Conservation (phyloP, 768 basidiomycete genomes). For the Termitomyces sp. region DNA sequence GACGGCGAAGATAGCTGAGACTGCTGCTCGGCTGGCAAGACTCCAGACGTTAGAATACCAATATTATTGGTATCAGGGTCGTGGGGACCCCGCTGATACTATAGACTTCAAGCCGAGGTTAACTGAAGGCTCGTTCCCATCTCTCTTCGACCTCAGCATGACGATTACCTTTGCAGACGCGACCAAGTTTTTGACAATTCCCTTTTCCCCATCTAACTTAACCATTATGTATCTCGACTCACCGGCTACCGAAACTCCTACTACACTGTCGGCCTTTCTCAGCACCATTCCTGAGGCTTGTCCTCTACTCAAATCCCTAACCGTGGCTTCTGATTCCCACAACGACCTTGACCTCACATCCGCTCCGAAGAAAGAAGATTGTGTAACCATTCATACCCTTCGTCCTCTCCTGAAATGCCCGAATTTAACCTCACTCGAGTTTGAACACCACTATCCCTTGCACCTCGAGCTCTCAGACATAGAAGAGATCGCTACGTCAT, state of each 20-base stretch:
- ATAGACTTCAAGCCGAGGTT: constrained; percentile 42
- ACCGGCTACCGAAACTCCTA: constrained; percentile 40
- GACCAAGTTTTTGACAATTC: constrained; percentile 40
- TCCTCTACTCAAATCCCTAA: constrained; percentile 43
- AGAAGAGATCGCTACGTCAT: constrained; percentile 41
- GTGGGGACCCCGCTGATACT: constrained; percentile 44
- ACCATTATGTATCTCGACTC: constrained; percentile 54
- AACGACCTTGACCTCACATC: constrained; percentile 8
- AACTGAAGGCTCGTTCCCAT: constrained; percentile 49
- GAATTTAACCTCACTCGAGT: constrained; percentile 32
- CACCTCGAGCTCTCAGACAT: constrained; percentile 41
- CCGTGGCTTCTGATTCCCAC: constrained; percentile 35
- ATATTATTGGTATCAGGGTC: constrained; percentile 46
- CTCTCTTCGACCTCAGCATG: constrained; percentile 50
- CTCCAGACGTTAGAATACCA: constrained; percentile 54
- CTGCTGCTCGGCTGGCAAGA: constrained; percentile 41
- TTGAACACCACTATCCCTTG: constrained; percentile 39
- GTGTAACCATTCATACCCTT: constrained; percentile 32
- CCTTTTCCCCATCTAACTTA: constrained; percentile 48
- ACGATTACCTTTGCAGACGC: constrained; percentile 45
- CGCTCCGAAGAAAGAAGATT: constrained; percentile 20
- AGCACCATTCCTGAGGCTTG: constrained; percentile 46
- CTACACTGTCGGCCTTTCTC: constrained; percentile 42
- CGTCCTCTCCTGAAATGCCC: constrained; percentile 35
- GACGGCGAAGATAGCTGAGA: constrained; percentile 45